Conservation (phyloP, 768 basidiomycete species). For the Pulveroboletus sp. region DNA sequence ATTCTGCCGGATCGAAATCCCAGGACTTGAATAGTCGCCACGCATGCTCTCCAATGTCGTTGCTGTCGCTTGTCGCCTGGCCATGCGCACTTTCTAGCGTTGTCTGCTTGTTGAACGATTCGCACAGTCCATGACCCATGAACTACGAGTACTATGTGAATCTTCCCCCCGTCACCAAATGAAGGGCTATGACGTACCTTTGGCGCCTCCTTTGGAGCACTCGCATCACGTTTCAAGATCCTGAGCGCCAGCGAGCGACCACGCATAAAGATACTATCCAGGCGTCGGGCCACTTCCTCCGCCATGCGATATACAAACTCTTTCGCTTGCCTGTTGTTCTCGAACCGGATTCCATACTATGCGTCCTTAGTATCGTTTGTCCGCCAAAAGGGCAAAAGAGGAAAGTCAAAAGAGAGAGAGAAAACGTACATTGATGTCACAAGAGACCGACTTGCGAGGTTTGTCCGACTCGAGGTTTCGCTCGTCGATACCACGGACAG, state of each 20-base stretch:
- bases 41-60: slow-evolving; percentile 68
- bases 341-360: slow-evolving; percentile 94
- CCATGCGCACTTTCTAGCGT: slow-evolving; percentile 56
- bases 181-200: slow-evolving; percentile 51
- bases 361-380: slow-evolving; percentile 1
- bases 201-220: slow-evolving; percentile 82
- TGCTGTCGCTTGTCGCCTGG: slow-evolving; percentile 66
- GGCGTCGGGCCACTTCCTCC: slow-evolving; percentile 65
- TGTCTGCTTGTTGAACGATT: slow-evolving; percentile 72
- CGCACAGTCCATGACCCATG: slow-evolving; percentile 85
- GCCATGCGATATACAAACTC: slow-evolving; percentile 74
- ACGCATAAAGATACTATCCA: slow-evolving; percentile 62
- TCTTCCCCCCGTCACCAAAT: neutral
- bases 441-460: slow-evolving; percentile 85
- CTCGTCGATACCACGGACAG: slow-evolving; percentile 78
- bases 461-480: slow-evolving; percentile 78
- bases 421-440: slow-evolving; percentile 84
- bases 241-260: slow-evolving; percentile 81
- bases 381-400: neutral
- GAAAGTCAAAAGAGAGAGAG: no score
- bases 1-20: slow-evolving; percentile 74
- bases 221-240: slow-evolving; percentile 80
- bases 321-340: slow-evolving; percentile 75
- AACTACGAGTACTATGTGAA: slow-evolving; percentile 46
- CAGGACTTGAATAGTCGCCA: slow-evolving; percentile 71